Conservation (phyloP, 805 yeast species). For the Cyberlindnera xylosilytica region DNA sequence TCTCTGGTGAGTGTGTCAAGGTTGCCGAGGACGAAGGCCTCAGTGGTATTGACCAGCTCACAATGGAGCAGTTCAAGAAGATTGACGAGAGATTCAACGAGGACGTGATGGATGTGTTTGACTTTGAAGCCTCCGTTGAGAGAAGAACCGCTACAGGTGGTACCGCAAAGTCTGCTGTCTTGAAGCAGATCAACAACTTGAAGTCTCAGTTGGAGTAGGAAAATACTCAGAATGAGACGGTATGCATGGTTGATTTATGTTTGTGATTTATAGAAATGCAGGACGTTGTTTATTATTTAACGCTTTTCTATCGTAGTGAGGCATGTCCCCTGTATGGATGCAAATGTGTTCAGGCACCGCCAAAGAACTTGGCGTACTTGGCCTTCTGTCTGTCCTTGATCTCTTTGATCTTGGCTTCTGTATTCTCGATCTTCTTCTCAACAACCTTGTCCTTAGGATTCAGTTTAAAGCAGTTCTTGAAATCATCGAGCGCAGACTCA, state of each 20-base stretch:
- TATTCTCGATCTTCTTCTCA: conserved; percentile 38
- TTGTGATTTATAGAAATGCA: too few species aligned
- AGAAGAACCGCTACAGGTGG: conserved; percentile 97
- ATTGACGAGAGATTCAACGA: conserved; percentile 78
- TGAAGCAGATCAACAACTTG: conserved; percentile 55
- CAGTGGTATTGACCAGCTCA: conserved; percentile 82
- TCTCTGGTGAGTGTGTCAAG: conserved; percentile 96
- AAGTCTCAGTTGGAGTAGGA: conserved; percentile 28
- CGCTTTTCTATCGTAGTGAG: too few species aligned
- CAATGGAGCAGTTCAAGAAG: conserved; percentile 69
- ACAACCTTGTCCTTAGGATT: conserved; percentile 52
- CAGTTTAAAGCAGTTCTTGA: conserved; percentile 40
- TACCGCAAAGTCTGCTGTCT: conserved; percentile 88
- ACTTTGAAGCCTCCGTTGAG: conserved; percentile 93
- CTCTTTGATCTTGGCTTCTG: conserved; percentile 38
- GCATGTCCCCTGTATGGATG: too few species aligned
- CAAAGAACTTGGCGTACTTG: conserved; percentile 62
- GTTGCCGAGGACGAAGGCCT: conserved; percentile 75
- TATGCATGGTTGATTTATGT: too few species aligned
- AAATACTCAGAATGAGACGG: too few species aligned
- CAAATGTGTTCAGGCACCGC: conserved; percentile 7
- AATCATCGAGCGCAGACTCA: conserved; percentile 46
- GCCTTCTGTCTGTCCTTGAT: conserved; percentile 49
- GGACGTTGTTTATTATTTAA: too few species aligned
- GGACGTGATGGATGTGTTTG: conserved; percentile 82